A percentile compares a stretch with the other conserved stretches of the same genome.
Evolutionary conservation across 257 asterid genomes (phyloP).

Genomic region (Paraleonurus japonicus): DNA sequence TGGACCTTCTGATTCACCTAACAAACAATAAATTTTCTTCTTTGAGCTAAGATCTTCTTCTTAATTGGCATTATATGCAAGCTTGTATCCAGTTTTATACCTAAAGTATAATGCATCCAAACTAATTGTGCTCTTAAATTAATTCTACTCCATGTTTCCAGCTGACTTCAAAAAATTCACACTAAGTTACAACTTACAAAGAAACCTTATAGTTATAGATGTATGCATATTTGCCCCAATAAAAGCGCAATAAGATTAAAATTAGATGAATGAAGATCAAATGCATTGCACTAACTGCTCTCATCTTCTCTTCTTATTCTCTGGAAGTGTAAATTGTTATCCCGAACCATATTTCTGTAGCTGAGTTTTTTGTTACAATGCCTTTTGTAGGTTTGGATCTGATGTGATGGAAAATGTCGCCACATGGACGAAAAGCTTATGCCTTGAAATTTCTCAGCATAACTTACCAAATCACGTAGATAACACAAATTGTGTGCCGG

Average conservation of each 20-base stretch:
- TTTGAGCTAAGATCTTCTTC: not conserved
- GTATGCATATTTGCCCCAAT: not conserved
- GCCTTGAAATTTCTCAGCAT: slow-evolving; percentile 67
- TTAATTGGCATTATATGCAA: not conserved
- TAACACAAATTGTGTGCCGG: slow-evolving; percentile 44
- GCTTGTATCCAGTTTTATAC: not conserved
- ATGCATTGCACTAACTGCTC: slow-evolving; percentile 1
- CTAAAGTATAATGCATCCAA: not conserved
- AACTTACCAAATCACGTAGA: slow-evolving; percentile 61
- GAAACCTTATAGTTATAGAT: not conserved
- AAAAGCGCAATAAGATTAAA: not conserved
- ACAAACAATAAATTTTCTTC: not conserved
- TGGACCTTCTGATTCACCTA: slow-evolving; percentile 3
- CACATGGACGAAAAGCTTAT: slow-evolving; percentile 80
- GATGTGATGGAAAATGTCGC: slow-evolving; percentile 92
- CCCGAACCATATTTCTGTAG: slow-evolving; percentile 10
- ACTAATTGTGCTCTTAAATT: not conserved
- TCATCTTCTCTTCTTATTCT: slow-evolving; percentile 13
- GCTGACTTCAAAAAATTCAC: not conserved
- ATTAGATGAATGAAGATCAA: slow-evolving; percentile 11
- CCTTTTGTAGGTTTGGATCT: slow-evolving; percentile 75
- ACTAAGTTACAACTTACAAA: not conserved
- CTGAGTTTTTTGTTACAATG: slow-evolving; percentile 1
- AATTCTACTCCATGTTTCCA: slow-evolving; percentile 4
- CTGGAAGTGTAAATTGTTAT: not conserved